Evolutionary conservation across 352 stramenopile genomes (phyloP).

Genomic region (Phytopythium aichiense): DNA sequence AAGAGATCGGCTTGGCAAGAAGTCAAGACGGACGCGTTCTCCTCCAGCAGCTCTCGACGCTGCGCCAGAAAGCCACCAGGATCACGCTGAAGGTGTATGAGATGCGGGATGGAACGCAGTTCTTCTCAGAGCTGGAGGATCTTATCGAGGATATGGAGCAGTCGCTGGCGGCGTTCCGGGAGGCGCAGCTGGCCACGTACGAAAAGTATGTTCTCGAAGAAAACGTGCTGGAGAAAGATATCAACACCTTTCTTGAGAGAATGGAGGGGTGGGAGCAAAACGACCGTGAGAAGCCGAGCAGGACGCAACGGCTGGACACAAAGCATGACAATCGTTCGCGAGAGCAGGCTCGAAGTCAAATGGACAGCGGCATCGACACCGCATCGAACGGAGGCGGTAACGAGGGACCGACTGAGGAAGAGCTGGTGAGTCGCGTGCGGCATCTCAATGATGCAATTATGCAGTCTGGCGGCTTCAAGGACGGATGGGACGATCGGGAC

Average conservation of each 20-base stretch:
- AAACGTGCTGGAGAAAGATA: conserved; percentile 50
- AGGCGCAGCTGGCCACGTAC: conserved; percentile 29
- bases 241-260: conserved; percentile 35
- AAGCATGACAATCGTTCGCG: background rate
- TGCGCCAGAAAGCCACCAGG: conserved; percentile 23
- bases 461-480: conserved; percentile 43
- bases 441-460: conserved; percentile 49
- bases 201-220: conserved; percentile 51
- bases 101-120: conserved; percentile 43
- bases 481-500: conserved; percentile 57
- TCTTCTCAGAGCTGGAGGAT: conserved; percentile 44
- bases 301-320: background rate
- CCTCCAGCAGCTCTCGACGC: conserved; percentile 25
- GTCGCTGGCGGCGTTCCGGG: conserved; percentile 31
- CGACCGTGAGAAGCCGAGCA: conserved; percentile 4
- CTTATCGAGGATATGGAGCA: conserved; percentile 50
- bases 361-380: conserved; percentile 5
- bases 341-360: background rate
- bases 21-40: conserved; percentile 27
- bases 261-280: conserved; percentile 39
- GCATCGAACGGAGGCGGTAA: background rate
- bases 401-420: conserved; percentile 17
- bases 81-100: conserved; percentile 39
- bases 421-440: conserved; percentile 45
- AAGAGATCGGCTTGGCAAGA: conserved; percentile 28